phyloP scores from a whole-genome alignment of 2,329 filamentous ascomycete species.

The Colletotrichum falcatum region DNA sequence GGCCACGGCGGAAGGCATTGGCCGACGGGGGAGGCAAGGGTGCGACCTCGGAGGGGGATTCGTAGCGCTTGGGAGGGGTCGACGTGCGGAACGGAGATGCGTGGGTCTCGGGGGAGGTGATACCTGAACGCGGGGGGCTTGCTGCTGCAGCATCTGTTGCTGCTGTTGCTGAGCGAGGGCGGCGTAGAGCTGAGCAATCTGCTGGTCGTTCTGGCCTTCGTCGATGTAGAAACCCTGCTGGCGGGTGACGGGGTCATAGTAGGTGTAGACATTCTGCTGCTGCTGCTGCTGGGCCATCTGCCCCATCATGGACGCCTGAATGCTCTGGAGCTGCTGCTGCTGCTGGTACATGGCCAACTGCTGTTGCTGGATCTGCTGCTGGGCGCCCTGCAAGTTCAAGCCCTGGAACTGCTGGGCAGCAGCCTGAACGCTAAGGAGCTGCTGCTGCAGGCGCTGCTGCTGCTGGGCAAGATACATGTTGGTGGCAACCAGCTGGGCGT shows the following conservation, averaged over 20 bases:
- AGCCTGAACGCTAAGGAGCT: constrained; percentile 85
- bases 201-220: constrained; percentile 66
- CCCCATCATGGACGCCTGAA: constrained; percentile 58
- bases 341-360: constrained; percentile 59
- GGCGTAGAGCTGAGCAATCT: constrained; percentile 46
- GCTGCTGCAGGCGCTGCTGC: constrained; percentile 94
- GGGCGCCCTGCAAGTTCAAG: constrained; percentile 72
- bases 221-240: constrained; percentile 87
- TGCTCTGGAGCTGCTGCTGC: constrained; percentile 55
- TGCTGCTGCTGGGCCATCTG: constrained; percentile 63
- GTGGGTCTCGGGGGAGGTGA: constrained; percentile 79
- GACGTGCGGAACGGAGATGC: constrained; percentile 69
- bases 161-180: constrained; percentile 45
- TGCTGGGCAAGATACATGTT: constrained; percentile 94
- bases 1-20: constrained; percentile 91
- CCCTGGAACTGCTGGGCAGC: constrained; percentile 86
- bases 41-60: constrained; percentile 74
- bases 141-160: constrained; percentile 61
- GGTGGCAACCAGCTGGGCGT: constrained; percentile 89
- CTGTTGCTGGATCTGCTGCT: constrained; percentile 61
- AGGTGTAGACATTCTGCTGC: constrained; percentile 82
- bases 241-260: constrained; percentile 88
- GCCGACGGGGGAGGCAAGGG: constrained; percentile 89
- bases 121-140: constrained; percentile 81
- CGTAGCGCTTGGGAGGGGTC: constrained; percentile 73